phyloP scores from a whole-genome alignment of 1,139 yeast genomes.

The Candida labiduridarum region DNA sequence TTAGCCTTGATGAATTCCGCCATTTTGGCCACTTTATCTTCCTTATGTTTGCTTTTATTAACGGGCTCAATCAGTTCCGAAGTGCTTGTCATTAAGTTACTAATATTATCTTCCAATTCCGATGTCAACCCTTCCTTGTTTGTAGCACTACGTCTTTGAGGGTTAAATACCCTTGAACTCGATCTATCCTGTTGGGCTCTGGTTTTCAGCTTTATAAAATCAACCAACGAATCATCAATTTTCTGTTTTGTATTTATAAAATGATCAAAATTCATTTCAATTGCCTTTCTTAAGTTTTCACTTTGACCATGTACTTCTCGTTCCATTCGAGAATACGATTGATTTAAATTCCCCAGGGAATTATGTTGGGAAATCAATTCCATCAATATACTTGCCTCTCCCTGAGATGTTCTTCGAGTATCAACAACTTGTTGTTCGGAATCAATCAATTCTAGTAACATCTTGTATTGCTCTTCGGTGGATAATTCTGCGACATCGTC shows the following conservation, averaged over 20 bases:
- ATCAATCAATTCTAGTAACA: constrained; percentile 29
- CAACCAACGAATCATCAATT: constrained; percentile 40
- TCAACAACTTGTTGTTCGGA: constrained; percentile 7
- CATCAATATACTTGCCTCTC: constrained; percentile 13
- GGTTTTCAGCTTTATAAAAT: constrained; percentile 39
- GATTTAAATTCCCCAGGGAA: constrained; percentile 47
- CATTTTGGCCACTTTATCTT: constrained; percentile 59
- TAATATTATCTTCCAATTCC: constrained; percentile 47
- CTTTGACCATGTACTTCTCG: constrained; percentile 63
- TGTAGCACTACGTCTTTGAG: constrained; percentile 25
- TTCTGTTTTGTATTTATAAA: constrained; percentile 76
- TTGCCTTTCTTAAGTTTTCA: constrained; percentile 63
- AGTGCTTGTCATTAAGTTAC: constrained; percentile 57
- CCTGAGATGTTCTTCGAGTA: constrained; percentile 8
- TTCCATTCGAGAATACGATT: constrained; percentile 62
- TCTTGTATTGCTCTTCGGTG: constrained; percentile 33
- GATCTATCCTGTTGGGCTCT: constrained; percentile 41
- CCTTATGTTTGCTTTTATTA: constrained; percentile 61
- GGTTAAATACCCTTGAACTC: constrained; percentile 41
- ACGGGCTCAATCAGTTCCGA: constrained; percentile 77
- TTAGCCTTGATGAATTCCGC: constrained; percentile 65
- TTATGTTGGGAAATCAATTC: constrained; percentile 24
- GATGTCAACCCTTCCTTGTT: constrained; percentile 24
- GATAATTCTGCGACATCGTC: constrained; percentile 26
- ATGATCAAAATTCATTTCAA: constrained; percentile 72